Evolutionary conservation across 768 basidiomycete genomes (phyloP), one percentile per base, ranked within the genome.

Genomic region (Lentinula guzmanii): DNA sequence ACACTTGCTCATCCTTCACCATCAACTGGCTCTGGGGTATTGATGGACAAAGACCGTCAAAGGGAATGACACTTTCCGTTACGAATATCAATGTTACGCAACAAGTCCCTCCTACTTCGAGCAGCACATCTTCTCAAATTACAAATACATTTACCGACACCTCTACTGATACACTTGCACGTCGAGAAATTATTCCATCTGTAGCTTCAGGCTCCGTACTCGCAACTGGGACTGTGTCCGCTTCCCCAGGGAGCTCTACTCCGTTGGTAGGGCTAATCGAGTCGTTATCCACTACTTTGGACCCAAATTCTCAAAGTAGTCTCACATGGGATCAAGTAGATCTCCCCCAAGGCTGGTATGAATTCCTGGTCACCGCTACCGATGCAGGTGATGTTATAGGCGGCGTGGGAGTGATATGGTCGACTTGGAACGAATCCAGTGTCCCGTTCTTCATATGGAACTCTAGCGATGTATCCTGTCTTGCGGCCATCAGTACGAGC

Each of bases 41-140:
- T 6, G n/a, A 31, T 24, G 58, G 34, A 13, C 9, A 9, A 0
- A 1, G 16, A 16, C 58, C 34, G 34, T 4, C 46, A 0, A 46
- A 59, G 37, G 33, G 16, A 8, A n/a, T 59, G 9, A 59, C 58
- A 10, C 35, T 59, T 2, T 59, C 43, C 18, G 58, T 59, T 16
- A 59, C 58, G 18, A 59, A 59, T 42, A 51, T 59, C 8, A 59
- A 59, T 50, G 58, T 59, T 5, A 46, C 58, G 3, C 58, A 59
- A 37, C 16, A 33, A 46, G 13, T 8, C 33, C 31, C 58, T 15
- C 56, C 56, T 39, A 21, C 56, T 46, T 24, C 35, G 31, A 42
- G 31, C 31, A 43, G 28, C 34, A 24, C 56, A 15, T 58, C 56
- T 8, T 15, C 56, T 21, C 28, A n/a, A 33, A 37, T 13, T 39